A percentile compares a stretch with the other conserved stretches of the same genome.
phyloP scores from a whole-genome alignment of 2,329 filamentous ascomycete genomes.

The Pestalotiopsis sp. region DNA sequence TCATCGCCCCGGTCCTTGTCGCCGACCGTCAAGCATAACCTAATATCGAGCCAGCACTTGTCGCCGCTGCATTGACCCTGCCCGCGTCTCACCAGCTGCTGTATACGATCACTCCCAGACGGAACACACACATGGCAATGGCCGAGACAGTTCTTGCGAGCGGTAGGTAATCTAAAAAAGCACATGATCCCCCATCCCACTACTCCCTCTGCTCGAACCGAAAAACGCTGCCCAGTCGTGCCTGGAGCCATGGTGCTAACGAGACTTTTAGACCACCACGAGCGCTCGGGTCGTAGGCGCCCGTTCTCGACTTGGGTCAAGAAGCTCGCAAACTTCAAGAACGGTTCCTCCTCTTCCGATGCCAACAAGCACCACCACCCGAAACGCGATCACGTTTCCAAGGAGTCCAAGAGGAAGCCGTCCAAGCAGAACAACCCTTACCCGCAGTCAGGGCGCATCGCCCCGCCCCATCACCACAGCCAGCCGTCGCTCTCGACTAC shows the following conservation, averaged over 20 bases:
- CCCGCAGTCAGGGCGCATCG: slow-evolving; percentile 72
- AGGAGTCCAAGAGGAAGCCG: slow-evolving; percentile 57
- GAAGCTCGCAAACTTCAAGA: slow-evolving; percentile 86
- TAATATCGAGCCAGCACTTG: neutral
- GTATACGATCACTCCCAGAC: neutral
- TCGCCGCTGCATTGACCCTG: neutral
- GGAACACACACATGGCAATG: slow-evolving; percentile 6
- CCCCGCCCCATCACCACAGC: slow-evolving; percentile 43
- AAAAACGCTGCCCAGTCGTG: neutral
- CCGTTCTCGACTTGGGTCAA: slow-evolving; percentile 95
- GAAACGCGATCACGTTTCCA: slow-evolving; percentile 44
- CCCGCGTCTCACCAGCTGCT: neutral
- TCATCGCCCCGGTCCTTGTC: neutral
- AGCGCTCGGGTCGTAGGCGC: slow-evolving; percentile 67
- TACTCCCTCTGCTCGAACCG: neutral
- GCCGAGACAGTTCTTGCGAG: slow-evolving; percentile 1
- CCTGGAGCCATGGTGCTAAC: slow-evolving; percentile 1
- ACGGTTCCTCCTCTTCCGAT: slow-evolving; percentile 62
- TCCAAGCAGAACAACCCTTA: slow-evolving; percentile 88
- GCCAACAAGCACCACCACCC: slow-evolving; percentile 38
- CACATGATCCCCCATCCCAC: neutral
- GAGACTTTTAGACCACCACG: slow-evolving; percentile 56
- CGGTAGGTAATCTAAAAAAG: neutral
- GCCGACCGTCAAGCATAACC: neutral
- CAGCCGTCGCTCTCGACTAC: slow-evolving; percentile 59